Conservation (phyloP, 2,329 filamentous ascomycete genomes). For the Colletotrichum simmondsii region DNA sequence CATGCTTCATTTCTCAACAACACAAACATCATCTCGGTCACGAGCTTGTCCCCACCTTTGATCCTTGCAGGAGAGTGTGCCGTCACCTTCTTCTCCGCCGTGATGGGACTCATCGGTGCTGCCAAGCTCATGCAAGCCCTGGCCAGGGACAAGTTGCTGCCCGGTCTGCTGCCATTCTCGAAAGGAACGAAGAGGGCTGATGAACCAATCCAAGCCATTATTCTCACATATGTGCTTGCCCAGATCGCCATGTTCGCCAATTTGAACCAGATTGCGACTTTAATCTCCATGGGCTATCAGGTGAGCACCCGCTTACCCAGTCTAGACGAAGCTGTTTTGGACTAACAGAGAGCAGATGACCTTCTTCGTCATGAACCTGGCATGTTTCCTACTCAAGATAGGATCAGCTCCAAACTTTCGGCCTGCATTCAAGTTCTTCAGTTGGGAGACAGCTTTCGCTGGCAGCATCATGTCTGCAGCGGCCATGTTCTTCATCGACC, state of each 20-base stretch:
- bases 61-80: constrained; percentile 86
- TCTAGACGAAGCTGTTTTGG: neutral
- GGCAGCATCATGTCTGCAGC: constrained; percentile 81
- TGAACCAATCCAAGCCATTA: constrained; percentile 80
- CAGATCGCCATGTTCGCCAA: constrained; percentile 85
- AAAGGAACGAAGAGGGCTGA: constrained; percentile 78
- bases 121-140: constrained; percentile 88
- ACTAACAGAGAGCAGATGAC: constrained; percentile 72
- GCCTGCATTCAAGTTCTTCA: constrained; percentile 90
- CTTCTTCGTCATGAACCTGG: constrained; percentile 88
- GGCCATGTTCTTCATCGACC: constrained; percentile 93
- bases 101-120: constrained; percentile 89
- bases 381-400: constrained; percentile 87
- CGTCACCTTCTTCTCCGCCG: constrained; percentile 83
- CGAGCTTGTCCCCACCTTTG: constrained; percentile 78
- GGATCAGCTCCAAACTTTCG: constrained; percentile 90
- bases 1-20: constrained; percentile 79
- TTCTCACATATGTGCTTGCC: constrained; percentile 79
- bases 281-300: constrained; percentile 91
- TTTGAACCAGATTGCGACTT: constrained; percentile 88
- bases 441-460: constrained; percentile 81
- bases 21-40: constrained; percentile 83
- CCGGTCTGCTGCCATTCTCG: constrained; percentile 79
- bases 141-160: constrained; percentile 81
- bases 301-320: constrained; percentile 45